Conservation (phyloP, 495 filamentous ascomycete genomes). For the Podospora fimiseda region DNA sequence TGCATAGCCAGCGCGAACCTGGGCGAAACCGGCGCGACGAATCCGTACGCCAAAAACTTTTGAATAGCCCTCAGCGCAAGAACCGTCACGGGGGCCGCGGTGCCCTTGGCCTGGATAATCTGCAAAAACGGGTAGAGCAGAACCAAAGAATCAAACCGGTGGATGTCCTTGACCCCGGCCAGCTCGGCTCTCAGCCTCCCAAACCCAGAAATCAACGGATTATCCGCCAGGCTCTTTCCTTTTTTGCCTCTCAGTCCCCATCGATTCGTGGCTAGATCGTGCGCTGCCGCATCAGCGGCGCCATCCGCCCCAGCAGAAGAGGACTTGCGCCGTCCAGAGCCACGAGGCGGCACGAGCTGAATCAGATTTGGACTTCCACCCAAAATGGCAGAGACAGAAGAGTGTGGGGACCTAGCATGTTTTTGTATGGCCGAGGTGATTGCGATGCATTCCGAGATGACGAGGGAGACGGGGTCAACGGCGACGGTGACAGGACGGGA, state of each 20-base stretch:
- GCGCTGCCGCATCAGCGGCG: conserved; percentile 21
- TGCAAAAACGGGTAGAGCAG: conserved; percentile 94
- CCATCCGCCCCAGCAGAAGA: conserved; percentile 13
- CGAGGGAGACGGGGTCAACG: conserved; percentile 87
- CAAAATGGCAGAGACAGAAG: conserved; percentile 91
- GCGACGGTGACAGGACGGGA: conserved; percentile 63
- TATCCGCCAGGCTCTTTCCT: conserved; percentile 97
- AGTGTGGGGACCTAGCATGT: conserved; percentile 92
- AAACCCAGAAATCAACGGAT: conserved; percentile 93
- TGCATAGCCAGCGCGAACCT: conserved; percentile 89
- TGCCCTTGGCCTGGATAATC: conserved; percentile 93
- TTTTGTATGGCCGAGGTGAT: conserved; percentile 98
- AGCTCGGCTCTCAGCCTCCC: conserved; percentile 83
- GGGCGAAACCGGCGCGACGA: conserved; percentile 76
- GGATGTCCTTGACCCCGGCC: conserved; percentile 87
- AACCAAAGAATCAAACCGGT: conserved; percentile 79
- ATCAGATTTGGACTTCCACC: conserved; percentile 62
- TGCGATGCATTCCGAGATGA: conserved; percentile 98
- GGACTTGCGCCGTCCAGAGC: conserved; percentile 20
- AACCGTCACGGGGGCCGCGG: conserved; percentile 91
- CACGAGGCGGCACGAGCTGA: conserved; percentile 36
- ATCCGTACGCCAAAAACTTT: conserved; percentile 93
- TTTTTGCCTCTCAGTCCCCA: conserved; percentile 96
- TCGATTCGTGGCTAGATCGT: conserved; percentile 46
- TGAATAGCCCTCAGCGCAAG: conserved; percentile 91